Percentiles rank a stretch among this genome's conserved stretches.
Conservation (phyloP, 192 early-diverging fungal species). For the Rhizophagus clarus region DNA sequence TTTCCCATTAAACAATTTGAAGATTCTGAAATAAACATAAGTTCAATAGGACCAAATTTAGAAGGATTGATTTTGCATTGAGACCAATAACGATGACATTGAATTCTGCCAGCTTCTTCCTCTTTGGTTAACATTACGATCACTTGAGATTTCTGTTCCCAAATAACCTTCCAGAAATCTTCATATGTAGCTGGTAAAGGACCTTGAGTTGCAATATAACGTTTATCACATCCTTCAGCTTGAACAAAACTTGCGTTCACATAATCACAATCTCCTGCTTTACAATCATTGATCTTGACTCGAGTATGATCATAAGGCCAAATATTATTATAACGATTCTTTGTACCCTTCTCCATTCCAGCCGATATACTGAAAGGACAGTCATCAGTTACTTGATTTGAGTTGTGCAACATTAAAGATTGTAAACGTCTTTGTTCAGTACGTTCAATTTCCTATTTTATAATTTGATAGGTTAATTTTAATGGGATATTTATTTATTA, state of each 20-base stretch:
- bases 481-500: no score
- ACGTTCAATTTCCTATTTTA: slow-evolving; percentile 58
- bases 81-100: slow-evolving; percentile 97
- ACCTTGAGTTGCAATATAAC: slow-evolving; percentile 66
- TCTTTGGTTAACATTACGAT: slow-evolving; percentile 96
- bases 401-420: slow-evolving; percentile 66
- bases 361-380: slow-evolving; percentile 75
- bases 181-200: slow-evolving; percentile 80
- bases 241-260: slow-evolving; percentile 46
- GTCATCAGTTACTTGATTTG: slow-evolving; percentile 50
- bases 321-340: slow-evolving; percentile 87
- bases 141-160: slow-evolving; percentile 84
- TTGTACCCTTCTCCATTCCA: slow-evolving; percentile 72
- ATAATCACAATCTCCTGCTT: slow-evolving; percentile 42
- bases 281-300: slow-evolving; percentile 45
- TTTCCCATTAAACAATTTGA: slow-evolving; percentile 38
- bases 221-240: slow-evolving; percentile 37
- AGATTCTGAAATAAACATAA: slow-evolving; percentile 59
- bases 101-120: slow-evolving; percentile 64
- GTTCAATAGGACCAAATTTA: slow-evolving; percentile 53
- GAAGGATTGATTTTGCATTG: slow-evolving; percentile 34
- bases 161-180: slow-evolving; percentile 96
- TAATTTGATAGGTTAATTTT: no score
- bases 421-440: slow-evolving; percentile 71
- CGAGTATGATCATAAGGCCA: slow-evolving; percentile 77